Evolutionary conservation across 2,329 filamentous ascomycete genomes (phyloP).

Genomic region (Plectosphaerella cucumerina): DNA sequence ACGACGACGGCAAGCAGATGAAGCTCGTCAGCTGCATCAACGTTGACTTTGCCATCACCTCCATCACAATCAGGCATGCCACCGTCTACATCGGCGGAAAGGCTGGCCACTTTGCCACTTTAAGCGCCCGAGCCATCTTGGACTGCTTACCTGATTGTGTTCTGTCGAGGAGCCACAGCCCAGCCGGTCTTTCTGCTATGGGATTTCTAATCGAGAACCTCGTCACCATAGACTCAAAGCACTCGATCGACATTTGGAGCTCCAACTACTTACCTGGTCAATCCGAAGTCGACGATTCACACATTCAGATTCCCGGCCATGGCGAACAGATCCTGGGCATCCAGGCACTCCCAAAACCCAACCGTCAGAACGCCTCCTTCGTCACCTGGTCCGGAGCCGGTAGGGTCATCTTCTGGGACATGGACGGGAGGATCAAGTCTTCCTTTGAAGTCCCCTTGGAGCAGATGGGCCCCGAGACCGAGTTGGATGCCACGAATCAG

Average conservation of each 20-base stretch:
- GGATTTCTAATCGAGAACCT: conserved; percentile 64
- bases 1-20: conserved; percentile 69
- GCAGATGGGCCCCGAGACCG: conserved; percentile 43
- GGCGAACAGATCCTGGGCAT: conserved; percentile 71
- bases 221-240: conserved; percentile 71
- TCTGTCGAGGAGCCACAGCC: conserved; percentile 30
- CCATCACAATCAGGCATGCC: conserved; percentile 57
- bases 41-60: conserved; percentile 64
- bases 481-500: conserved; percentile 53
- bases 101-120: conserved; percentile 52
- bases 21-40: conserved; percentile 64
- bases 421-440: conserved; percentile 63
- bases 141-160: conserved; percentile 34
- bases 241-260: conserved; percentile 67
- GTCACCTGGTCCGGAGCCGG: conserved; percentile 87
- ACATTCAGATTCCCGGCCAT: conserved; percentile 57
- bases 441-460: conserved; percentile 68
- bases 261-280: conserved; percentile 38
- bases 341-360: conserved; percentile 56
- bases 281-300: conserved; percentile 31
- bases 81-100: conserved; percentile 66
- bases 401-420: conserved; percentile 76
- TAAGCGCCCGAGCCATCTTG: conserved; percentile 47
- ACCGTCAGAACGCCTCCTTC: conserved; percentile 65
- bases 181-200: conserved; percentile 57